Percentiles rank a stretch among this genome's conserved stretches.
Conservation (phyloP, 2,329 filamentous ascomycete species). For the Epichloe elymi region DNA sequence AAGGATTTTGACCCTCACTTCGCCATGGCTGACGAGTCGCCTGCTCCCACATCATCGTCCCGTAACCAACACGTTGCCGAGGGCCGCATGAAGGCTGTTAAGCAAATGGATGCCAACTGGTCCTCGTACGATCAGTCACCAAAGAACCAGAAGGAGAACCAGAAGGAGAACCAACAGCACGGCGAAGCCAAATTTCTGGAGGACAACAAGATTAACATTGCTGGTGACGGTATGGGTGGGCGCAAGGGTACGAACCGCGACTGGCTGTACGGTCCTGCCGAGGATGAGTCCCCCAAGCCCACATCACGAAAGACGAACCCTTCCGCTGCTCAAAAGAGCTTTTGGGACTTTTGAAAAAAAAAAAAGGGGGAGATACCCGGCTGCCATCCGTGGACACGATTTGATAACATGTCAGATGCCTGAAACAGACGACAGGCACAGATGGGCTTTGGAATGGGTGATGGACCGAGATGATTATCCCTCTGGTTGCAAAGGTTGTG, state of each 20-base stretch:
- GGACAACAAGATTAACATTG: constrained; percentile 28
- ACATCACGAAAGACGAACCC: constrained; percentile 23
- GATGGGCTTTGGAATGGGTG: not conserved
- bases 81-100: constrained; percentile 54
- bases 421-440: not conserved
- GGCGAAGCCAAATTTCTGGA: constrained; percentile 37
- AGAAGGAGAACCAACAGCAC: constrained; percentile 37
- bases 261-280: constrained; percentile 46
- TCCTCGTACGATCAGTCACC: constrained; percentile 41
- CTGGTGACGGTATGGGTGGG: constrained; percentile 55
- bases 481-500: constrained; percentile 1
- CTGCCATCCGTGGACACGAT: not conserved
- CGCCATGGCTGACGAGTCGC: constrained; percentile 56
- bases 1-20: constrained; percentile 74
- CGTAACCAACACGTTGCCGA: constrained; percentile 34
- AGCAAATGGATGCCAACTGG: constrained; percentile 60
- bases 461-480: constrained; percentile 3
- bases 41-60: constrained; percentile 26
- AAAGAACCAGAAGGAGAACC: constrained; percentile 38
- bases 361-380: not conserved
- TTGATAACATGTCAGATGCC: not conserved
- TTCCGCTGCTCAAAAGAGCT: constrained; percentile 13
- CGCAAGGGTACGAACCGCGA: constrained; percentile 38
- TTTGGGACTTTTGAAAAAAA: constrained; percentile 33
- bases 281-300: constrained; percentile 24